A percentile compares a stretch with the other conserved stretches of the same genome.
Evolutionary conservation across 1,139 yeast genomes (phyloP).

Genomic region (Suhomyces bribrorum): DNA sequence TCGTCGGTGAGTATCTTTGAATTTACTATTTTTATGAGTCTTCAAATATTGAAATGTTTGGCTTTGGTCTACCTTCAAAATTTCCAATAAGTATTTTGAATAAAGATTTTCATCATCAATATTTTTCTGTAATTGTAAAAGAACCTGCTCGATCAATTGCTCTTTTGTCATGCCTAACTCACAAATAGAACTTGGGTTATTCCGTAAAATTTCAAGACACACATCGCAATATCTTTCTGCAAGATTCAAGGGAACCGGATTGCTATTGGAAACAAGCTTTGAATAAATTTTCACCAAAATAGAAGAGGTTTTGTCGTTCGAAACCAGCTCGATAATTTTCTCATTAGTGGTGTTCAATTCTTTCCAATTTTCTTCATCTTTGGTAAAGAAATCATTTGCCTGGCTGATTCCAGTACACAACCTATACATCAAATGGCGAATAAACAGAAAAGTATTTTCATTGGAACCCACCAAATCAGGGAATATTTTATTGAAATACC

Average conservation of each 20-base stretch:
- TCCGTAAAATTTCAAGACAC: constrained; percentile 9
- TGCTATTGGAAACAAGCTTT: constrained; percentile 1
- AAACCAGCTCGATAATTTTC: constrained; percentile 9
- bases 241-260: neutral
- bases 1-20: constrained; percentile 30
- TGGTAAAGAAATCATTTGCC: constrained; percentile 6
- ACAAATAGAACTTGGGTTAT: neutral
- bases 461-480: constrained; percentile 9
- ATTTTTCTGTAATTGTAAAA: constrained; percentile 18
- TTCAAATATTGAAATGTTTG: constrained; percentile 35
- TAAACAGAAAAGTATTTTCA: neutral
- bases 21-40: constrained; percentile 25
- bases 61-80: constrained; percentile 31
- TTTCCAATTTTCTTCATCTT: constrained; percentile 15
- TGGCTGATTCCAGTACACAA: constrained; percentile 2
- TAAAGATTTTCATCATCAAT: constrained; percentile 27
- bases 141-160: constrained; percentile 15
- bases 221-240: constrained; percentile 12
- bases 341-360: constrained; percentile 3
- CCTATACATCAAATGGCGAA: constrained; percentile 12
- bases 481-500: constrained; percentile 14
- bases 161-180: neutral
- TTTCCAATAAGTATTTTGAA: constrained; percentile 29
- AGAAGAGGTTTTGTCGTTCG: neutral
- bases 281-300: constrained; percentile 9